A percentile compares a stretch with the other conserved stretches of the same genome.
These are phyloP conservation scores for Penicillium subrubescens DNA, from an alignment of 495 filamentous ascomycete genomes.

Conservation along the genomic window DNA sequence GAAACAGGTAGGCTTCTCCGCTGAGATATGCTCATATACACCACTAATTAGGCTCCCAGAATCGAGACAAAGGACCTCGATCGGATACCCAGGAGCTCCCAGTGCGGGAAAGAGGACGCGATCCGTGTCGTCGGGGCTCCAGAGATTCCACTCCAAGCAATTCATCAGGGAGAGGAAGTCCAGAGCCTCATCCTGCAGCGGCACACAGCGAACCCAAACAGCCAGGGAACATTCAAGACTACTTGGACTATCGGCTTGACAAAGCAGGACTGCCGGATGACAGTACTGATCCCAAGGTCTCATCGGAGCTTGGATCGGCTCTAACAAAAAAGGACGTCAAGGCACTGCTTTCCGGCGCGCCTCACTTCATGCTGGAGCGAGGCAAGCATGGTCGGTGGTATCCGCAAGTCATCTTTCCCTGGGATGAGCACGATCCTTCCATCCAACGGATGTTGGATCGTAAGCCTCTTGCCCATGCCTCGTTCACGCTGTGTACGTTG, in stretches of 20 bases:
- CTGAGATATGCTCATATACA: background rate
- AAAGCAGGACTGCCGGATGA: constrained; percentile 4
- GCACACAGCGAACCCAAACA: constrained; percentile 30
- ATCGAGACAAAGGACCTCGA: background rate
- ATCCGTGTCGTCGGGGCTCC: background rate
- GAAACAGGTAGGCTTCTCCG: background rate
- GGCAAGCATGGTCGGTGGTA: constrained; percentile 58
- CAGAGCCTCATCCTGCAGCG: background rate
- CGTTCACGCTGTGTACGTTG: constrained; percentile 50
- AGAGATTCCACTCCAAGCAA: constrained; percentile 5
- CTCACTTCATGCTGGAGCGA: constrained; percentile 63
- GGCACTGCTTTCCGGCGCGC: constrained; percentile 74
- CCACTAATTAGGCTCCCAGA: constrained; percentile 1
- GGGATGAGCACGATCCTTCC: constrained; percentile 60
- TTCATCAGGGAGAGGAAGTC: constrained; percentile 2
- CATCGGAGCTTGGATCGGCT: background rate
- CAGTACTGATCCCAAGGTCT: background rate
- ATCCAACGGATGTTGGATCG: constrained; percentile 67
- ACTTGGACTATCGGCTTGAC: constrained; percentile 28
- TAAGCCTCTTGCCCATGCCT: constrained; percentile 44
- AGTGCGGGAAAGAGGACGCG: background rate
- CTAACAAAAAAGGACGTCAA: constrained; percentile 64
- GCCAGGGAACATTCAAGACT: constrained; percentile 35
- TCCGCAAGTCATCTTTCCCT: constrained; percentile 69
- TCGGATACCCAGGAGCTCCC: background rate